Percentiles rank a stretch among this genome's conserved stretches.
Conservation (phyloP, 306 rosid species). For the Cucurbita pepo region DNA sequence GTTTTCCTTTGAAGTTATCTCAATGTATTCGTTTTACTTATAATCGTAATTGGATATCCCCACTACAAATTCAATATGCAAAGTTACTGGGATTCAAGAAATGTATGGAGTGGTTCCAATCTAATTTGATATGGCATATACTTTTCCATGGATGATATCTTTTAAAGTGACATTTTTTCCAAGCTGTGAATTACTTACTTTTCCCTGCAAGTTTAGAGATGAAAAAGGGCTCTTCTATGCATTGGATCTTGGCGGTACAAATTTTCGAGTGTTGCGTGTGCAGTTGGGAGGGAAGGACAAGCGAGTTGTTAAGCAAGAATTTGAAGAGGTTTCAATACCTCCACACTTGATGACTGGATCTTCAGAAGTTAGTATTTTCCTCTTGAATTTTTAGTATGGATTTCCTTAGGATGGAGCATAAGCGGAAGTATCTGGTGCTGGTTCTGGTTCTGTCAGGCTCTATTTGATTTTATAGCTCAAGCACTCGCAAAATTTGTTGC, state of each 20-base stretch:
- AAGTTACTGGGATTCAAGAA: not conserved
- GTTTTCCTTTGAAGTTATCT: not conserved
- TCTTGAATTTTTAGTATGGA: slow-evolving; percentile 6
- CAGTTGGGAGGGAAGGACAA: slow-evolving; percentile 60
- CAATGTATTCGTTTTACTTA: not conserved
- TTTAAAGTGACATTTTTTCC: not conserved
- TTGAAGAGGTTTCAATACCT: slow-evolving; percentile 75
- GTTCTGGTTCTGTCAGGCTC: slow-evolving; percentile 35
- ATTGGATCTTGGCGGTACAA: slow-evolving; percentile 93
- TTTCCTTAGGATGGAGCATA: not conserved
- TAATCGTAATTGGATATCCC: not conserved
- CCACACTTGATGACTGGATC: slow-evolving; percentile 73
- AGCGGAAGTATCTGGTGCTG: slow-evolving; percentile 9
- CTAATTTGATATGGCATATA: not conserved
- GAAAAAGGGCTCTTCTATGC: slow-evolving; percentile 87
- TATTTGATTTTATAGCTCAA: slow-evolving; percentile 70
- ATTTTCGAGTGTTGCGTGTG: slow-evolving; percentile 78
- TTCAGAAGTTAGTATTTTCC: slow-evolving; percentile 47
- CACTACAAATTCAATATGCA: not conserved
- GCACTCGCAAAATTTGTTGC: slow-evolving; percentile 62
- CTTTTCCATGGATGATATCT: not conserved
- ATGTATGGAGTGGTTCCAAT: not conserved
- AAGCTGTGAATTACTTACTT: not conserved
- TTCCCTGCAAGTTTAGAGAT: slow-evolving; percentile 26
- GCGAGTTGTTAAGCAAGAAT: slow-evolving; percentile 38